Evolutionary conservation across 2,329 filamentous ascomycete genomes (phyloP), one percentile per base, ranked within the genome.

Genomic region (Apiospora koreana): DNA sequence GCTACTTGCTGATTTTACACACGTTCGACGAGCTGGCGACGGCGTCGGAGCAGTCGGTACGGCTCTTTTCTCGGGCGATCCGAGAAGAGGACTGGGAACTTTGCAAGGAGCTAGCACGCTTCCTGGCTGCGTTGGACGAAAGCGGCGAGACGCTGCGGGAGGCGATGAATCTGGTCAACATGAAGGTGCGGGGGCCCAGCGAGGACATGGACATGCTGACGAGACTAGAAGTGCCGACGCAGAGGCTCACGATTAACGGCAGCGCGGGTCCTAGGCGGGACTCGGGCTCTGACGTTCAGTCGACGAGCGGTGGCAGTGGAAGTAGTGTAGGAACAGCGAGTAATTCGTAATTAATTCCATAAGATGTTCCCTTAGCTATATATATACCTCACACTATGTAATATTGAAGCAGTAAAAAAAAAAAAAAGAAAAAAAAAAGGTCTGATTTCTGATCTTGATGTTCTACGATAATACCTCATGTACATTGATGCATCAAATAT

Each of bases 1-100:
- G 97, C 0, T 99, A 98, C 80, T 87, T 99, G n/a, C 89, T 99
- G 23, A 93, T 99, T 45, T 85, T 99, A 45, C 95, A 99, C 78
- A 97, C 94, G 0, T 86, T 93, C 70, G 89, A 92, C 73, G 91
- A 93, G 79, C 81, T 93, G 54, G 88, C 86, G 14, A 86, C 90
- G 1, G 92, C 91, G 25, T 91, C 90, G 18, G 91, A 93, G 75
- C 92, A 95, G 78, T 91, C 94, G 25, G 92, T 97, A 4, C 89
- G 94, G 16, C 84, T 99, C 31, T 87, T 99, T 70, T 90, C 89
- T 42, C 86, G 93, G 66, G 96, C 95, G 0, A 95, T 95, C 76
- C 86, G 90, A 42, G 94, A 95, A 79, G 90, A 91, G 66, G 95
- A 98, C 77, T 99, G 95, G 94, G 95, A 98, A 75, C 83, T 99